Evolutionary conservation across 768 basidiomycete species (phyloP), one percentile per base, ranked within the genome.

Genomic region (Hygrophoropsis aurantiaca): DNA sequence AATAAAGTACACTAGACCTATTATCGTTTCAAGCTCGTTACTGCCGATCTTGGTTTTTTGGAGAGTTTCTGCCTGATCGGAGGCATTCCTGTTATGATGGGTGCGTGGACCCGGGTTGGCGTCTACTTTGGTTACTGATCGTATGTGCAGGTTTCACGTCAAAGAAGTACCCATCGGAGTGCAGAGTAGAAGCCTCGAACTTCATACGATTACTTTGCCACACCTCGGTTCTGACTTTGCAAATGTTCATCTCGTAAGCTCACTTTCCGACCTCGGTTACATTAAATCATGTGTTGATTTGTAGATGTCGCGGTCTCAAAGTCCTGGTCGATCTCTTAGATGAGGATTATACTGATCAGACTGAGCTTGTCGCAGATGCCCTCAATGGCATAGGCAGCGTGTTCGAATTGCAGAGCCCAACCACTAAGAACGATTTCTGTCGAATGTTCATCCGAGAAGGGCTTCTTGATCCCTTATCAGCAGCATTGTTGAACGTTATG

Each of bases 371-470:
- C 36, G 85, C 90, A 20, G 90, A 94, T 49, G 94, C 97, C 5
- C 77, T 99, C 11, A 91, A 95, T 50, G 95, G 95, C 8, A 93
- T 99, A 41, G 85, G 87, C 39, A 92, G 85, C 53, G 97, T 98
- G 13, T 97, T 99, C 59, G 94, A 98, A 53, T 78, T 98, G 11
- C 88, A 97, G 65, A 93, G 90, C 39, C 90, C 97, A 7, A 97
- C 94, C 3, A 94, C 94, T 10, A 92, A 97, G 66, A 97, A 97
- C 61, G 97, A 98, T 67, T 98, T 98, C 62, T 97, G 94, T 61
- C 82, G 97, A 9, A 94, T 98, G 88, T 95, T 98, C 72, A 91
- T 97, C 34, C 79, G 93, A 5, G 97, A 98, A 69, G 97, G 97
- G 21, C 73, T 99, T 3, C 74, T 97, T 38, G 94, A 97, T 55